Base-by-base conservation (phyloP, 2,329 filamentous ascomycete genomes). In the Cadophora sp. region DNA sequence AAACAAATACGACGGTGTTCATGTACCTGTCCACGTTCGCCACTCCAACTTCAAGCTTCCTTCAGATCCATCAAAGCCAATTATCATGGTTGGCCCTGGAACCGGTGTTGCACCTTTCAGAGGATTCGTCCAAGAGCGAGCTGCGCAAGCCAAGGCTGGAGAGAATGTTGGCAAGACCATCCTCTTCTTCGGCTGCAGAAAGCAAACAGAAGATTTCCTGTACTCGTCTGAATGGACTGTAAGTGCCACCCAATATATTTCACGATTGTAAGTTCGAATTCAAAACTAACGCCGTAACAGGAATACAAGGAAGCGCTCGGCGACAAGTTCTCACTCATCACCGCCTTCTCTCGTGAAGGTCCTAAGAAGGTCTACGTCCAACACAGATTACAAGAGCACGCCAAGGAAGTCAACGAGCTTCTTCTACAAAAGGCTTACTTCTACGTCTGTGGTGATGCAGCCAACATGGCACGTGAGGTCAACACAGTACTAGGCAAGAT, bases 1-100 rank as follows among this genome's bases (percentile, higher is more conserved):
- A 76, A 97, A 97, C 85, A 98, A 97, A 82, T 99, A 98, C 80
- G 93, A 97, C 75, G 95, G 95, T 68, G 90, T 97, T 68, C 94
- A 96, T 77, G 91, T 98, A 27, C 96, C 96, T 3, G 93, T 99
- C 16, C 96, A 99, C 78, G 89, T 99, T 67, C 93, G 96, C 71
- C 95, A 97, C 82, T 98, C 96, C 71, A 99, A 98, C 84, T 99
- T 99, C 88, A 98, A 98, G 84, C 88, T 99, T 36, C 96, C 96
- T 9, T 97, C 96, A 18, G 94, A 99, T 76, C 94, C 96, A 4
- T 88, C 91, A 59, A 97, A 96, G 81, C 96, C 96, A 36, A 84
- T 99, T 74, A 97, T 99, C 79, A 94, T 97, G 89, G 89, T 98
- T 73, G 96, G 96, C 27, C 96, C 96, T 14, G 96, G 96, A 77